Evolutionary conservation across 768 basidiomycete species (phyloP).

Genomic region (Hirschioporus abietinus): DNA sequence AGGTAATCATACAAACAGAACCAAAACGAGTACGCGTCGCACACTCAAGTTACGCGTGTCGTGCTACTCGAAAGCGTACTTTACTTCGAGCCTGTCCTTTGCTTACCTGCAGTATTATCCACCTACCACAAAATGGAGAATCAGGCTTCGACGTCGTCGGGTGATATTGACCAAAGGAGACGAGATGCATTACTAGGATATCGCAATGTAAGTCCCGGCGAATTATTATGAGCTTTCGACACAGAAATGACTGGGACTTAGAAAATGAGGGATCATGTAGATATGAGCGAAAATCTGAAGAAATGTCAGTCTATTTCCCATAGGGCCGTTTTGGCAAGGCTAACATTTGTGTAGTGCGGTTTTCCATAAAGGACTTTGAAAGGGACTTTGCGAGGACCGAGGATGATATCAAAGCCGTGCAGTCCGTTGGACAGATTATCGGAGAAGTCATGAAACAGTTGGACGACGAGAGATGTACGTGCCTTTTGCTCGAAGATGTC

Average conservation of each 20-base stretch:
- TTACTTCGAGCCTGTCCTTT: not conserved
- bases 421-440: conserved; percentile 98
- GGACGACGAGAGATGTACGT: conserved; percentile 93
- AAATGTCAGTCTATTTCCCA: conserved; percentile 50
- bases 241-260: conserved; percentile 26
- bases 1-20: not conserved
- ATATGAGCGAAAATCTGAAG: conserved; percentile 83
- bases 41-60: conserved; percentile 1
- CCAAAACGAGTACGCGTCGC: not conserved
- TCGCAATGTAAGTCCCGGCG: conserved; percentile 49
- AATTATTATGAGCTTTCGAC: conserved; percentile 7
- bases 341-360: conserved; percentile 57
- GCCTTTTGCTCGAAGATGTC: not conserved
- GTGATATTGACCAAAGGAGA: conserved; percentile 63
- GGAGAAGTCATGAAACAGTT: conserved; percentile 99
- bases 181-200: conserved; percentile 72
- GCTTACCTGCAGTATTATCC: not conserved
- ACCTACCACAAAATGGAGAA: not conserved
- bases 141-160: conserved; percentile 51
- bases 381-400: conserved; percentile 92
- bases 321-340: conserved; percentile 9
- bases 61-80: not conserved
- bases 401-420: conserved; percentile 98
- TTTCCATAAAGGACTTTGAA: conserved; percentile 85
- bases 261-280: conserved; percentile 95